phyloP scores from a whole-genome alignment of 768 basidiomycete species.

The Candolleomyces aberdarensis region DNA sequence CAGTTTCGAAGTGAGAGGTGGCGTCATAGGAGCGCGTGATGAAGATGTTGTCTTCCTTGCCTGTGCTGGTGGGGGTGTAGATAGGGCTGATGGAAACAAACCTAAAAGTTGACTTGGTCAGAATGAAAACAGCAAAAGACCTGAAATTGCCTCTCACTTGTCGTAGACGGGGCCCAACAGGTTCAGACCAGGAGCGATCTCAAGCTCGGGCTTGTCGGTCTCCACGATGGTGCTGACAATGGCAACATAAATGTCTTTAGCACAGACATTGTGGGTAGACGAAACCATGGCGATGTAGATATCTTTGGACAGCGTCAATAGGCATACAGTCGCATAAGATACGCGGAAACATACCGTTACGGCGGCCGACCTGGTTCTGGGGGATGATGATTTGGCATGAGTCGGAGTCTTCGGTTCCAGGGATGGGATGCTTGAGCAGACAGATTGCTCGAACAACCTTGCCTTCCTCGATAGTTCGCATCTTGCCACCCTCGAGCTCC shows the following conservation, averaged over 20 bases:
- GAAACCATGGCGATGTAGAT: constrained; percentile 99
- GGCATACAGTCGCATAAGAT: neutral
- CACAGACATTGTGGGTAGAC: constrained; percentile 94
- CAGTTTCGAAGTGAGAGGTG: constrained; percentile 98
- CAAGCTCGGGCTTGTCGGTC: constrained; percentile 86
- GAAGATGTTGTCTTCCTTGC: constrained; percentile 86
- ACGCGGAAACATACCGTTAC: constrained; percentile 65
- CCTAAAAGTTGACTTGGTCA: constrained; percentile 36
- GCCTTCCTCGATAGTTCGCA: constrained; percentile 87
- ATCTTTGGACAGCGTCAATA: constrained; percentile 45
- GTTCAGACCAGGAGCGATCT: constrained; percentile 88
- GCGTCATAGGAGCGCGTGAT: constrained; percentile 98
- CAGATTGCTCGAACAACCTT: constrained; percentile 97
- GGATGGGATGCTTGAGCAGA: constrained; percentile 96
- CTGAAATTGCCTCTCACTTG: constrained; percentile 56
- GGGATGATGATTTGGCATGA: constrained; percentile 98
- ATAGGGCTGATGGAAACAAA: constrained; percentile 88
- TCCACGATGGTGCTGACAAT: constrained; percentile 99
- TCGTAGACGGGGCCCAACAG: constrained; percentile 91
- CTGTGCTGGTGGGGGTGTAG: constrained; percentile 84
- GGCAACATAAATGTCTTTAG: constrained; percentile 92
- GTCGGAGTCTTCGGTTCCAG: constrained; percentile 93
- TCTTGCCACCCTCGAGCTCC: constrained; percentile 63
- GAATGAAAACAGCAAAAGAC: constrained; percentile 7
- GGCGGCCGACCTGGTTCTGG: constrained; percentile 92